Conservation (phyloP, 176 grass and related monocot genomes). For the Triticum timopheevii region DNA sequence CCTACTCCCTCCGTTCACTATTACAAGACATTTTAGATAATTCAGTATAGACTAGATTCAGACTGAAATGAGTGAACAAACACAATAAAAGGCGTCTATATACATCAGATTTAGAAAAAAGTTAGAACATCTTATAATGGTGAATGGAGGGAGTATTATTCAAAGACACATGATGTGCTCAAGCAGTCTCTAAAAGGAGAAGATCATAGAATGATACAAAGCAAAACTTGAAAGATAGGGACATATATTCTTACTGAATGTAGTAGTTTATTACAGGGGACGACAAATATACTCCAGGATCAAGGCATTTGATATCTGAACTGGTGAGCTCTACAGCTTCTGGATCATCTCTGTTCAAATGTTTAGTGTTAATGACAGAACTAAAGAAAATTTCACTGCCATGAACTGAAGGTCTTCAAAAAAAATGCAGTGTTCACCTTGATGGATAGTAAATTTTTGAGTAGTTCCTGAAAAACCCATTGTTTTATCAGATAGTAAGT, state of each 20-base stretch:
- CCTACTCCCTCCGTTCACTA: not conserved
- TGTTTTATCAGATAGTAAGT: constrained; percentile 24
- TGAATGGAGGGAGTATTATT: not conserved
- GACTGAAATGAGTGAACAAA: too few species aligned
- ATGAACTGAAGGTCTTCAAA: constrained; percentile 9
- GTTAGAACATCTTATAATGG: too few species aligned
- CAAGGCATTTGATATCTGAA: constrained; percentile 71
- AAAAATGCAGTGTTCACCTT: constrained; percentile 56
- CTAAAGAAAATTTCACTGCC: not conserved
- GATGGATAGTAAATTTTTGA: constrained; percentile 79
- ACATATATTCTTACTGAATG: constrained; percentile 62
- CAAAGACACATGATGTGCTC: not conserved
- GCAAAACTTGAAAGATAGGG: not conserved
- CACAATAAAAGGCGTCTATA: too few species aligned
- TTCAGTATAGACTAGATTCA: too few species aligned
- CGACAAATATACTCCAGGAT: constrained; percentile 63
- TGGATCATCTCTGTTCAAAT: constrained; percentile 70
- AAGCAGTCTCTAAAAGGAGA: not conserved
- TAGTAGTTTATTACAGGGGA: constrained; percentile 88
- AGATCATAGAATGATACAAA: constrained; percentile 8
- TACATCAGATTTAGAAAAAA: too few species aligned
- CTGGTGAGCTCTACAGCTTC: constrained; percentile 61
- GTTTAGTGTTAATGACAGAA: constrained; percentile 13
- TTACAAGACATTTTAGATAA: too few species aligned
- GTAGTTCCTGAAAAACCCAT: constrained; percentile 51